Evolutionary conservation across 306 rosid species (phyloP).

Genomic region (Vigna nakashimae): DNA sequence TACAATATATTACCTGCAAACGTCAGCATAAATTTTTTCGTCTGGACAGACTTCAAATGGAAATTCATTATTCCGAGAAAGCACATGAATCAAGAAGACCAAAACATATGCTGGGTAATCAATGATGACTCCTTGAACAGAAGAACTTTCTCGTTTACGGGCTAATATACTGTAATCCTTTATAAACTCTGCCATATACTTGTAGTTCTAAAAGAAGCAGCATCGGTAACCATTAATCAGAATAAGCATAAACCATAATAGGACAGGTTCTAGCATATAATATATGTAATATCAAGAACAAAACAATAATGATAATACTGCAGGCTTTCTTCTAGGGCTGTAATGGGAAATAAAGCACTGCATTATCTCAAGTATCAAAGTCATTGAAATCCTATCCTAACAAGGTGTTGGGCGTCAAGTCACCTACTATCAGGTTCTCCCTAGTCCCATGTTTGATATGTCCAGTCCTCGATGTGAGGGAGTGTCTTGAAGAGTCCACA

Average conservation of each 20-base stretch:
- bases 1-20: slow-evolving; percentile 68
- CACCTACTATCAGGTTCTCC: no score
- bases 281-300: slow-evolving; percentile 9
- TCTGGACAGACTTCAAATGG: slow-evolving; percentile 64
- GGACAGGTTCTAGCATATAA: slow-evolving; percentile 1
- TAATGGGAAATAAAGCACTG: slow-evolving; percentile 11
- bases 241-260: slow-evolving; percentile 21
- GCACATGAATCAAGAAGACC: slow-evolving; percentile 82
- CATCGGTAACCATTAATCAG: slow-evolving; percentile 48
- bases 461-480: no score
- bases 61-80: slow-evolving; percentile 70
- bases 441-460: no score
- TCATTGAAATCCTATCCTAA: no score
- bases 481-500: no score
- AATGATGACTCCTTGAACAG: slow-evolving; percentile 61
- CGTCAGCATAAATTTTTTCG: slow-evolving; percentile 64
- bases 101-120: slow-evolving; percentile 76
- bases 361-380: background rate
- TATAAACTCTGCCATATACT: slow-evolving; percentile 82
- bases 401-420: no score
- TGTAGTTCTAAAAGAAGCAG: slow-evolving; percentile 62
- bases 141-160: slow-evolving; percentile 59
- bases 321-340: background rate
- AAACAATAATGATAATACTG: slow-evolving; percentile 9
- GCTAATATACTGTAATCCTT: slow-evolving; percentile 73